A percentile compares a stretch with the other conserved stretches of the same genome.
phyloP scores from a whole-genome alignment of 495 filamentous ascomycete species.

The Penicillium odoratum region DNA sequence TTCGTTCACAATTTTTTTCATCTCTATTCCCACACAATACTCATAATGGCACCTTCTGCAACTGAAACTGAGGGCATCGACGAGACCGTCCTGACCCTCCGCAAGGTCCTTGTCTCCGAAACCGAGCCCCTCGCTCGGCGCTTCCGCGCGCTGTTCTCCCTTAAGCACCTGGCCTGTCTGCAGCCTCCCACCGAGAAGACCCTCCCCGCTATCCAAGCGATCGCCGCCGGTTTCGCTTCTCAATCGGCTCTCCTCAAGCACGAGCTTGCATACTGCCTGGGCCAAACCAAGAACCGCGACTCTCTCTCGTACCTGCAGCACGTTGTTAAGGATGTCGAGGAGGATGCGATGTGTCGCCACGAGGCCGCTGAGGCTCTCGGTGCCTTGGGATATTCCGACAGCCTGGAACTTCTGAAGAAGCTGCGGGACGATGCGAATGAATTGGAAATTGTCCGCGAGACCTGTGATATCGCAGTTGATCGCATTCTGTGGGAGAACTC shows the following conservation, averaged over 20 bases:
- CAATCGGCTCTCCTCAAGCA: conserved; percentile 88
- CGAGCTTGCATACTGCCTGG: conserved; percentile 95
- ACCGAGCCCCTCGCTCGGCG: conserved; percentile 77
- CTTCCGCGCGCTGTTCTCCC: conserved; percentile 96
- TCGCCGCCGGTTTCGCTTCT: conserved; percentile 83
- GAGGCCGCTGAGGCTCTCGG: conserved; percentile 96
- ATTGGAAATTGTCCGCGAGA: conserved; percentile 81
- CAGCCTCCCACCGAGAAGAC: conserved; percentile 61
- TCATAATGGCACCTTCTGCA: conserved; percentile 22
- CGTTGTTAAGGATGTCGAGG: conserved; percentile 73
- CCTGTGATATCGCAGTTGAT: conserved; percentile 93
- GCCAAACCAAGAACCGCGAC: conserved; percentile 76
- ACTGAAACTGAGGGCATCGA: conserved; percentile 26
- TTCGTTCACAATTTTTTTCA: conserved; percentile 7
- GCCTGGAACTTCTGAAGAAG: conserved; percentile 67
- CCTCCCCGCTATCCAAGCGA: conserved; percentile 80
- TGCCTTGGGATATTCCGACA: conserved; percentile 73
- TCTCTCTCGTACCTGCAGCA: conserved; percentile 71
- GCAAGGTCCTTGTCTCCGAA: conserved; percentile 76
- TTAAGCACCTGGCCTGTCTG: conserved; percentile 85
- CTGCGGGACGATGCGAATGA: conserved; percentile 72
- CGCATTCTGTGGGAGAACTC: conserved; percentile 92
- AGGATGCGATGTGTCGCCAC: conserved; percentile 94
- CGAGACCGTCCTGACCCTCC: conserved; percentile 57
- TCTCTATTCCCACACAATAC: not conserved